Evolutionary conservation across 1,284 basidiomycete genomes (phyloP).

Genomic region (Ganoderma lucidum): DNA sequence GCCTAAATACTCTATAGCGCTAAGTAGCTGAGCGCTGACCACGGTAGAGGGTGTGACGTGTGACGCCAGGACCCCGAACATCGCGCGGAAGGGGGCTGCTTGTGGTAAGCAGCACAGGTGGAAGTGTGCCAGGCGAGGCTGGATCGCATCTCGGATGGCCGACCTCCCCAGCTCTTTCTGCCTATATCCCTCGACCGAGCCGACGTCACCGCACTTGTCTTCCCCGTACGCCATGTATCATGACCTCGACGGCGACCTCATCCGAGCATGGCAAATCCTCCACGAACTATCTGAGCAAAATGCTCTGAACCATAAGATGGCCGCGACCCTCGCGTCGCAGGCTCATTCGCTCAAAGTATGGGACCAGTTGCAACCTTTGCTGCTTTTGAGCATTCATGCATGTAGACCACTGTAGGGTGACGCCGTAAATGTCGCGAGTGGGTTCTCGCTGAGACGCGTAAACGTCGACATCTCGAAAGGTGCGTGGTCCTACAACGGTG

Average conservation of each 20-base stretch:
- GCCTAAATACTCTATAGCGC: too few relatives aligned
- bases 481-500: slow-evolving; percentile 42
- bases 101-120: not conserved
- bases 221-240: slow-evolving; percentile 42
- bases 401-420: slow-evolving; percentile 63
- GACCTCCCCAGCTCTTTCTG: not conserved
- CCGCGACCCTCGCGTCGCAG: slow-evolving; percentile 77
- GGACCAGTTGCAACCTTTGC: slow-evolving; percentile 18
- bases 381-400: slow-evolving; percentile 32
- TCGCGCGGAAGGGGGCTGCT: too few relatives aligned
- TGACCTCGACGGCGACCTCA: slow-evolving; percentile 75
- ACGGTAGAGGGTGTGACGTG: not conserved
- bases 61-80: slow-evolving; percentile 8
- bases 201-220: not conserved
- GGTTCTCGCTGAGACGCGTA: slow-evolving; percentile 87
- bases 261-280: slow-evolving; percentile 81
- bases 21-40: too few relatives aligned
- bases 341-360: slow-evolving; percentile 83
- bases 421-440: slow-evolving; percentile 80
- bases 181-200: slow-evolving; percentile 3
- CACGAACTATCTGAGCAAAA: slow-evolving; percentile 90
- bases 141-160: slow-evolving; percentile 8
- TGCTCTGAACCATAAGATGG: slow-evolving; percentile 83
- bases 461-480: slow-evolving; percentile 95
- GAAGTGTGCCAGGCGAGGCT: not conserved